Percentiles rank a stretch among this genome's conserved stretches.
phyloP scores from a whole-genome alignment of 768 basidiomycete genomes.

The Lentinula sp. region DNA sequence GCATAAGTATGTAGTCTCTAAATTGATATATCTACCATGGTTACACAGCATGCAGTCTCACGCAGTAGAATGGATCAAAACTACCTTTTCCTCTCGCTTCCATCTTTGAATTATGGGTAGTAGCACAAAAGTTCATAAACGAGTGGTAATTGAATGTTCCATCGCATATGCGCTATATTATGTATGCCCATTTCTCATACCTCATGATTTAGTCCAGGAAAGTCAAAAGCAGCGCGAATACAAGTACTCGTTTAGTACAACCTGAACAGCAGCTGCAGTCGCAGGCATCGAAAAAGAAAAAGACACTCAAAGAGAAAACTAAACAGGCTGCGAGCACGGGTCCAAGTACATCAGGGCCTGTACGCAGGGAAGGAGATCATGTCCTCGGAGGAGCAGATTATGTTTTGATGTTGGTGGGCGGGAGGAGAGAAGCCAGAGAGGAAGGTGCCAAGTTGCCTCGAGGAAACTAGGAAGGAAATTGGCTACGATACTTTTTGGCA shows the following conservation, averaged over 20 bases:
- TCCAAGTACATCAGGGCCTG: not conserved
- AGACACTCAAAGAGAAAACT: constrained; percentile 39
- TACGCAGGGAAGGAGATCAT: constrained; percentile 24
- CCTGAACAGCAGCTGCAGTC: constrained; percentile 17
- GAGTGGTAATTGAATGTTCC: constrained; percentile 33
- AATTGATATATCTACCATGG: too few relatives aligned
- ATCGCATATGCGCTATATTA: not conserved
- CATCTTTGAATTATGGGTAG: constrained; percentile 41
- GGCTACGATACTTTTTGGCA: too few relatives aligned
- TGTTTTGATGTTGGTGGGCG: constrained; percentile 63
- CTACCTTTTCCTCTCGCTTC: not conserved
- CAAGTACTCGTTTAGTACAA: constrained; percentile 13
- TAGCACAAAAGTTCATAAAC: constrained; percentile 62
- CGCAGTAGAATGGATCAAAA: too few relatives aligned
- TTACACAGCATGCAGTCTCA: too few relatives aligned
- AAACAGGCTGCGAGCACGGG: constrained; percentile 13
- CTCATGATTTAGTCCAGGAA: constrained; percentile 26
- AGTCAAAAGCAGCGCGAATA: constrained; percentile 21
- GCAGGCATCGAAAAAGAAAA: constrained; percentile 43
- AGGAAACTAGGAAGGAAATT: not conserved
- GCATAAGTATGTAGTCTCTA: too few relatives aligned
- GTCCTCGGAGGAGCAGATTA: constrained; percentile 76
- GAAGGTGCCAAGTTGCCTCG: constrained; percentile 52
- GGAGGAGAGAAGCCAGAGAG: constrained; percentile 57
- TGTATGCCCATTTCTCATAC: too few relatives aligned